Evolutionary conservation across 2,329 filamentous ascomycete genomes (phyloP).

Genomic region (Penicillium sp.): DNA sequence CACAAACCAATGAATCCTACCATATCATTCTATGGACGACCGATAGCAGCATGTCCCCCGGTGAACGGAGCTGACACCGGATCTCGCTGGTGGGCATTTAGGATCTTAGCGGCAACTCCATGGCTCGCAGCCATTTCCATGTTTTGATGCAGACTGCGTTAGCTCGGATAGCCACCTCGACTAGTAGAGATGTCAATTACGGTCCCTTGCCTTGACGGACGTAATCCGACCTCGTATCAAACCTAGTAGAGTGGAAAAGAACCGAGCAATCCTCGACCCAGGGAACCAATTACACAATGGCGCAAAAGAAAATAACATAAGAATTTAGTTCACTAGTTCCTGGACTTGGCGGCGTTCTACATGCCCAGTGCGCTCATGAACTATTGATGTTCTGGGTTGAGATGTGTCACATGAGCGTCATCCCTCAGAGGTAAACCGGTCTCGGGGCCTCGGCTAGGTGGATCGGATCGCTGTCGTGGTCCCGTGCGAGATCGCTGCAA

Average conservation of each 20-base stretch:
- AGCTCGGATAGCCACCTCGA: neutral
- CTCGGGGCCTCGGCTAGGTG: neutral
- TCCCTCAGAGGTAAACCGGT: neutral
- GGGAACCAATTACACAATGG: neutral
- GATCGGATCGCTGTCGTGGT: neutral
- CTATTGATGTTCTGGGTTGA: neutral
- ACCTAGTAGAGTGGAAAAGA: neutral
- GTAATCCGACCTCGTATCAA: neutral
- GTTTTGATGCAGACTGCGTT: neutral
- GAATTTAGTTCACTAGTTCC: neutral
- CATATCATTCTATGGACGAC: neutral
- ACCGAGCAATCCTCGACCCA: neutral
- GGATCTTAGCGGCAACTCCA: neutral
- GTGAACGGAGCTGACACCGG: neutral
- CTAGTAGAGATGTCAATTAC: neutral
- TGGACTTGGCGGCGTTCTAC: neutral
- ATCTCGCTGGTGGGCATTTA: neutral
- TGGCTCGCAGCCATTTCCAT: neutral
- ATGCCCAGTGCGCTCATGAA: neutral
- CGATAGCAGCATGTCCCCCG: neutral
- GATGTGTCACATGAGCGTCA: neutral
- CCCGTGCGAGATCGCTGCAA: neutral
- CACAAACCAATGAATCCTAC: too few species aligned
- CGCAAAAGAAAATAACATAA: neutral
- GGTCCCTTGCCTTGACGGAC: neutral